Evolutionary conservation across 768 basidiomycete species (phyloP), one percentile per base, ranked within the genome.

Genomic region (Xerocomellus chrysenteron): DNA sequence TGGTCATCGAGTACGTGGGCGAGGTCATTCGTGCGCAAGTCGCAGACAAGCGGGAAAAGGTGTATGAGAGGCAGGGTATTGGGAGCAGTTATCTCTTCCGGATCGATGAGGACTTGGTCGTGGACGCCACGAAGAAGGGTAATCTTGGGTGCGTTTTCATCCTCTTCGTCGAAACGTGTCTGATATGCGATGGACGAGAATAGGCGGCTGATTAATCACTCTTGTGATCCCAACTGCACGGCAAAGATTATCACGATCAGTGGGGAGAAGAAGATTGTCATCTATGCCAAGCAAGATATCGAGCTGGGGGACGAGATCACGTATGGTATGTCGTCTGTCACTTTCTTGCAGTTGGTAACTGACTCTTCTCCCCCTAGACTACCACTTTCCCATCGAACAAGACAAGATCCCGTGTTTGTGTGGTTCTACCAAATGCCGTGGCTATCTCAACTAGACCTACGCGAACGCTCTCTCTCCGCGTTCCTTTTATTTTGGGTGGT

Each of bases 1-100:
- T 99, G 94, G 96, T 99, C 32, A 98, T 98, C 73, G 97, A 99
- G 76, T 99, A 99, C 67, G 97, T 99, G 8, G 97, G 97, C 19
- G 97, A 99, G 80, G 82, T 98, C 60, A 94, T 98, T 61, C 82
- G 97, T 11, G 92, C 94, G 43, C 89, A 91, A 65, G 92, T 98
- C 12, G 97, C 97, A 28, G 97, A 98, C 65, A 93, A 94, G 71
- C 82, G 97, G 47, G 97, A 99, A 79, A 96, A 97, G 78, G 84
- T 87, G 63, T 99, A 99, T 70, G 93, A 98, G 76, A 82, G 94
- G 51, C 93, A 94, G 68, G 97, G 97, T 2, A 99, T 99, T 59
- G 97, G 97, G 16, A 95, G 93, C 72, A 95, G 92, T 68, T 99
- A 99, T 75, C 78, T 99, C 48, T 99, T 99, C 78, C 80, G 97